A percentile compares a stretch with the other conserved stretches of the same genome.
Conservation (phyloP, 2,329 filamentous ascomycete genomes). For the Colletotrichum magnum region DNA sequence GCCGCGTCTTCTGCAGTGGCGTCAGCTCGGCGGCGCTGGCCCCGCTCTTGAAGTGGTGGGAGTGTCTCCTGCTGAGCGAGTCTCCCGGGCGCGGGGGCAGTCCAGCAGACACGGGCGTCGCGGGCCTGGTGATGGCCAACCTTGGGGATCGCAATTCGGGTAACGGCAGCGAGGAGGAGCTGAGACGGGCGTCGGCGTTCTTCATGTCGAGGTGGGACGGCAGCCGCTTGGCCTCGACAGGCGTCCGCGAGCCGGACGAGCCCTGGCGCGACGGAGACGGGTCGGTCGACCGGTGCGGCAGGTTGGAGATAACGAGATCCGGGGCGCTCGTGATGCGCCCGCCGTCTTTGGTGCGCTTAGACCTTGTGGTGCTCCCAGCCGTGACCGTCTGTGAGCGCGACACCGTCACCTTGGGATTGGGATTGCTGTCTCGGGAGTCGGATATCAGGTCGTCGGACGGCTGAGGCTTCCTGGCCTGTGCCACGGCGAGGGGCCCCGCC, state of each 20-base stretch:
- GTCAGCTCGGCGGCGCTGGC: slow-evolving; percentile 75
- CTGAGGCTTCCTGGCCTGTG: slow-evolving; percentile 83
- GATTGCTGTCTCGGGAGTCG: slow-evolving; percentile 62
- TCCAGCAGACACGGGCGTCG: slow-evolving; percentile 71
- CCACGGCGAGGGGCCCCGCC: slow-evolving; percentile 85
- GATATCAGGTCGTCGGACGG: slow-evolving; percentile 72
- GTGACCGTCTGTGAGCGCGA: slow-evolving; percentile 78
- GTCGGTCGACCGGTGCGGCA: slow-evolving; percentile 28
- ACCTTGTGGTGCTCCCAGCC: slow-evolving; percentile 64
- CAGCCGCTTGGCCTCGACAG: slow-evolving; percentile 55
- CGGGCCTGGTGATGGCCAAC: slow-evolving; percentile 62
- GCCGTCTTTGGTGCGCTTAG: slow-evolving; percentile 62
- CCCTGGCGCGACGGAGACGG: slow-evolving; percentile 26
- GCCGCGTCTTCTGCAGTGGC: slow-evolving; percentile 75
- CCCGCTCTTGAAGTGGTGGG: slow-evolving; percentile 71
- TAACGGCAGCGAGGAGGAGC: slow-evolving; percentile 77
- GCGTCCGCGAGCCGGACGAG: slow-evolving; percentile 46
- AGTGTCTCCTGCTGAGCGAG: slow-evolving; percentile 69
- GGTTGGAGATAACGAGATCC: slow-evolving; percentile 49
- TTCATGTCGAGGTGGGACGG: slow-evolving; percentile 67
- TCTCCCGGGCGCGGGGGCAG: slow-evolving; percentile 62
- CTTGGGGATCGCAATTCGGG: slow-evolving; percentile 72
- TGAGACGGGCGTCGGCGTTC: slow-evolving; percentile 72
- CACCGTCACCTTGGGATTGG: slow-evolving; percentile 67
- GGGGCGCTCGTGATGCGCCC: slow-evolving; percentile 62